Evolutionary conservation across 495 filamentous ascomycete genomes (phyloP), one percentile per base, ranked within the genome.

Genomic region (Neurospora tetrasperma): DNA sequence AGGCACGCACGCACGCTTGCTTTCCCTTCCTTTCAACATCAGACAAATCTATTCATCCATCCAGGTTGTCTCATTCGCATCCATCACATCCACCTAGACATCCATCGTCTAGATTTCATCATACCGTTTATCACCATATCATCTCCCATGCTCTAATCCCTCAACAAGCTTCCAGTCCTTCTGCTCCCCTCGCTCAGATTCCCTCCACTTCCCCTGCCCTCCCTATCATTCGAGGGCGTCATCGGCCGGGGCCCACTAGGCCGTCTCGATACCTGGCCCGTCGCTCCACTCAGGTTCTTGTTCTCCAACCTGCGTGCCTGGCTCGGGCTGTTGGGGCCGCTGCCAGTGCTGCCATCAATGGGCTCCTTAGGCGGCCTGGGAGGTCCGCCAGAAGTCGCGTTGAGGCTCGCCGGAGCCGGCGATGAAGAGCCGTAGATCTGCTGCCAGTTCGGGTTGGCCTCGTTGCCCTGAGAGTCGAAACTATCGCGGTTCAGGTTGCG

Each of bases 301-400:
- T 86, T 86, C 76, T 86, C 85, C 42, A 85, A 79, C 75, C 83
- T 83, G 75, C 78, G 83, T 46, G 75, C 71, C 71, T 31, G 77
- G 77, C 72, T 48, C 46, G 59, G 40, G 41, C 41, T 44, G 44
- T 44, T 44, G 69, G 42, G 70, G 69, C 42, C 59, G 4, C 74
- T 74, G 71, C 73, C 43, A 16, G 75, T 71, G 4, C 40, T 71
- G 75, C 78, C 73, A 43, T 85, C 80, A 4, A 81, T 69, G 0
- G 85, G 83, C 76, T 88, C 86, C 79, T 88, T 88, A 42, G 86
- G 87, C 69, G 86, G 87, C 3, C 85, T 84, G 0, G 83, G 83
- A 11, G 85, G 86, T 46, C 76, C 81, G 3, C 75, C 76, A 18
- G 79, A 73, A 0, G 80, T 79, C 43, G 72, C 75, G 6, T 71